Evolutionary conservation across 2,329 filamentous ascomycete species (phyloP), one percentile per base, ranked within the genome.

Genomic region (Aspergillus cejpii): DNA sequence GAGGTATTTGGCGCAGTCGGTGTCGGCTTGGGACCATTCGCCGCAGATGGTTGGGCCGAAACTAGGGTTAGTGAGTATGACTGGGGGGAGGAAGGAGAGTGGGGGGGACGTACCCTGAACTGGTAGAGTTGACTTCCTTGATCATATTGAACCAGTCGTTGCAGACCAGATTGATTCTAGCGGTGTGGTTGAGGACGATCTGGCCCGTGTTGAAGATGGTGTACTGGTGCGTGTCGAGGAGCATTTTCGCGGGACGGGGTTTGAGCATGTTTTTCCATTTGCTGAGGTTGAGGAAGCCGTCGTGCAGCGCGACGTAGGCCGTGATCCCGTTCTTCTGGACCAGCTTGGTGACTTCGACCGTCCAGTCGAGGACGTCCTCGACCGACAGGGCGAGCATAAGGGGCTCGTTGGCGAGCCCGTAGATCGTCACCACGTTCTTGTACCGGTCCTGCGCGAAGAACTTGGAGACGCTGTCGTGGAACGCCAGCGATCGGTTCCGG

Each of bases 211-310:
- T 96, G 77, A 98, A 98, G 66, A 96, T 96, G 60, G 94, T 87
- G 67, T 98, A 98, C 67, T 97, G 91, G 69, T 98, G 92, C 28
- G 94, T 92, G 68, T 98, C 92, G n/a, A 98, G 80, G 14, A 94
- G 79, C 53, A 97, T 74, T 17, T 65, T 61, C 52, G 83, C 78
- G 37, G 83, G 75, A 60, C 85, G 78, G 17, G 77, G 75, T 54
- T 84, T 79, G 55, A 97, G 78, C 63, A 85, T 77, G 31, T 87
- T 87, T 64, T 95, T 83, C 92, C 92, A 98, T 60, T 94, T 91
- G 54, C 77, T 76, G 3, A 97, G 78, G 8, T 91, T 91, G 70
- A 94, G 80, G 74, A 98, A 98, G 19, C 92, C 92, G 67, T 98
- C 92, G 44, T 90, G 91, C 60, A 98, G 92, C 29, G 94, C 83